A percentile compares a stretch with the other conserved stretches of the same genome.
These are phyloP conservation scores for Marvania coccoides DNA, from an alignment of 139 green algal species.

Conservation along the genomic window DNA sequence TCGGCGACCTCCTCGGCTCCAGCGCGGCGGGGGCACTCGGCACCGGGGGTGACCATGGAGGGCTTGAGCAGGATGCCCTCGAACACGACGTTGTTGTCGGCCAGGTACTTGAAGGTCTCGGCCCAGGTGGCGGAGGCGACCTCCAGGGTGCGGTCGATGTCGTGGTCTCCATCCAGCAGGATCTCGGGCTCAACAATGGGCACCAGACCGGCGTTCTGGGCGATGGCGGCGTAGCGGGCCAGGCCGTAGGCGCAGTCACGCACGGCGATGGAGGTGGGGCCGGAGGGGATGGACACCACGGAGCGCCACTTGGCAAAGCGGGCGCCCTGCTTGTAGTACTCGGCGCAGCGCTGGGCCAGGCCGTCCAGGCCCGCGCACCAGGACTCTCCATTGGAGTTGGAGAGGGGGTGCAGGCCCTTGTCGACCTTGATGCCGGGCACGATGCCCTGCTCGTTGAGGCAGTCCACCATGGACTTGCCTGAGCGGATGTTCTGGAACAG, in stretches of 20 bases:
- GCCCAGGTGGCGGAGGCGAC: slow-evolving; percentile 85
- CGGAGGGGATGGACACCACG: slow-evolving; percentile 84
- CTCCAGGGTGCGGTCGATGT: slow-evolving; percentile 81
- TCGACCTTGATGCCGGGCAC: slow-evolving; percentile 93
- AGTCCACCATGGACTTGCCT: slow-evolving; percentile 82
- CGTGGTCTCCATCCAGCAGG: slow-evolving; percentile 90
- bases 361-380: slow-evolving; percentile 95
- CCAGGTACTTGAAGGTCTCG: slow-evolving; percentile 98
- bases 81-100: slow-evolving; percentile 94
- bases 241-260: slow-evolving; percentile 93
- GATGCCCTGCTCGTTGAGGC: slow-evolving; percentile 74
- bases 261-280: slow-evolving; percentile 60
- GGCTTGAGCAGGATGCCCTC: slow-evolving; percentile 99
- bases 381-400: slow-evolving; percentile 89
- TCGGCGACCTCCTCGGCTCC: slow-evolving; percentile 80
- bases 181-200: slow-evolving; percentile 99
- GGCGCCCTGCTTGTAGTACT: slow-evolving; percentile 98
- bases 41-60: slow-evolving; percentile 98
- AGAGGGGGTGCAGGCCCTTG: slow-evolving; percentile 91
- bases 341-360: slow-evolving; percentile 78
- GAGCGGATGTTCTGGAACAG: slow-evolving; percentile 88
- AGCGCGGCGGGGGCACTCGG: slow-evolving; percentile 69
- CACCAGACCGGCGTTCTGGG: slow-evolving; percentile 85
- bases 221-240: slow-evolving; percentile 94
- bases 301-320: slow-evolving; percentile 97